Base-by-base conservation (phyloP, 2,329 filamentous ascomycete species). In the Phaeosphaeria sp. region DNA sequence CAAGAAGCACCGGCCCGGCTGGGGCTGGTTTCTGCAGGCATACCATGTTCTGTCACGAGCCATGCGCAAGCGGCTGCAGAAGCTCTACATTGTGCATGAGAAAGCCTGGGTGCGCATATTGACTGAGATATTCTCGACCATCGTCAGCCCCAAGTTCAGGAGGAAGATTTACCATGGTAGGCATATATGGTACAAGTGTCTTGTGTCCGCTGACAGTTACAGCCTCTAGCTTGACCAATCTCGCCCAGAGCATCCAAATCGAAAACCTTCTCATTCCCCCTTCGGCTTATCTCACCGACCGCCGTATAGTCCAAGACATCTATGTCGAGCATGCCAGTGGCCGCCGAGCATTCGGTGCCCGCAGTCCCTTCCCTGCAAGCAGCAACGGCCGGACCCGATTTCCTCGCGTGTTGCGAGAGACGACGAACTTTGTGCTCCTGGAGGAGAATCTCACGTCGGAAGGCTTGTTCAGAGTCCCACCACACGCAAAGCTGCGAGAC, bases 1-100 rank as follows among this genome's bases (percentile, higher is more conserved):
- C 43, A 84, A 80, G 71, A 84, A 82, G 71, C 77, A 77, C 50
- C 67, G 79, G 46, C 83, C 84, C 1, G 81, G 81, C 23, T 83
- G 82, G 78, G 82, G 82, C 41, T 86, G 84, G 84, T 85, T 84
- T 62, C 72, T 86, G 50, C 83, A 85, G 64, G 83, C 83, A 17
- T 86, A 86, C 71, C 82, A 85, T 66, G 78, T 85, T 59, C 77
- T 86, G 51, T 81, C 81, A 33, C 73, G 84, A 58, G 83, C 83
- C 4, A 82, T 83, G 69, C 78, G 83, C 57, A 86, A 86, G 76
- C 78, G 82, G 56, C 76, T 86, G 55, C 81, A 84, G 67, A 82
- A 79, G 66, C 75, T 86, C 43, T 86, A 84, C 71, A 83, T 86
- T 66, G 84, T 86, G 52, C 84, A 86, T 68, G 83, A 85, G 66